Evolutionary conservation across 768 basidiomycete genomes (phyloP).

Genomic region (Boletus pseudopeckii): DNA sequence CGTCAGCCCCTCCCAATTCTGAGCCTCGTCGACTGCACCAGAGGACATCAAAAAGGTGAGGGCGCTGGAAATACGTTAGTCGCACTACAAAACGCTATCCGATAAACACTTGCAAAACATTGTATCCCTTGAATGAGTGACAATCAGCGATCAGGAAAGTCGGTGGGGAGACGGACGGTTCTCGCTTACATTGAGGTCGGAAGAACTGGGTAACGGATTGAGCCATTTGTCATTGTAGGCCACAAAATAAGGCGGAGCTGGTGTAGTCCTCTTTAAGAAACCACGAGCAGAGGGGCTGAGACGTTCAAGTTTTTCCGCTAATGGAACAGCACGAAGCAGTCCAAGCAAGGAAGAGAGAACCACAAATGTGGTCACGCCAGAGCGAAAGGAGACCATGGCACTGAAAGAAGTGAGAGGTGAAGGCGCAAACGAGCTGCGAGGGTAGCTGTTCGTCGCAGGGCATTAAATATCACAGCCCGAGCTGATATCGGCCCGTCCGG

Average conservation of each 20-base stretch:
- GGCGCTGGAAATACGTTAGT: slow-evolving; percentile 20
- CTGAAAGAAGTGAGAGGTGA: neutral
- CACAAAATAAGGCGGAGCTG: slow-evolving; percentile 48
- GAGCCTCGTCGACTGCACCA: slow-evolving; percentile 44
- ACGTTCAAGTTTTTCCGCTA: slow-evolving; percentile 21
- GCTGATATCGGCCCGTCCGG: neutral
- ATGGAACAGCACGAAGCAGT: slow-evolving; percentile 12
- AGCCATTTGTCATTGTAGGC: slow-evolving; percentile 42
- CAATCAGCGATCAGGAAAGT: neutral
- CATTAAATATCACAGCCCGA: slow-evolving; percentile 18
- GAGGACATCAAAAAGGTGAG: slow-evolving; percentile 42
- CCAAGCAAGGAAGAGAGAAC: slow-evolving; percentile 7
- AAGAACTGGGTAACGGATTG: slow-evolving; percentile 41
- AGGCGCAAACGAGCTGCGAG: neutral
- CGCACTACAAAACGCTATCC: neutral
- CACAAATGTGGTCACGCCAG: neutral
- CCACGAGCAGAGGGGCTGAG: slow-evolving; percentile 23
- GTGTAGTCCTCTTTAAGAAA: slow-evolving; percentile 22
- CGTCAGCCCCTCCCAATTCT: slow-evolving; percentile 41
- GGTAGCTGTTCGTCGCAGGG: neutral
- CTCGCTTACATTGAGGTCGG: slow-evolving; percentile 40
- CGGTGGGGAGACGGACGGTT: neutral
- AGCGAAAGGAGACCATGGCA: slow-evolving; percentile 16
- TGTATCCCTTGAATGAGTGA: slow-evolving; percentile 27
- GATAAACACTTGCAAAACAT: slow-evolving; percentile 29